These are phyloP conservation scores for Nothophytophthora sp. DNA, from an alignment of 352 stramenopile species.

Conservation along the genomic window DNA sequence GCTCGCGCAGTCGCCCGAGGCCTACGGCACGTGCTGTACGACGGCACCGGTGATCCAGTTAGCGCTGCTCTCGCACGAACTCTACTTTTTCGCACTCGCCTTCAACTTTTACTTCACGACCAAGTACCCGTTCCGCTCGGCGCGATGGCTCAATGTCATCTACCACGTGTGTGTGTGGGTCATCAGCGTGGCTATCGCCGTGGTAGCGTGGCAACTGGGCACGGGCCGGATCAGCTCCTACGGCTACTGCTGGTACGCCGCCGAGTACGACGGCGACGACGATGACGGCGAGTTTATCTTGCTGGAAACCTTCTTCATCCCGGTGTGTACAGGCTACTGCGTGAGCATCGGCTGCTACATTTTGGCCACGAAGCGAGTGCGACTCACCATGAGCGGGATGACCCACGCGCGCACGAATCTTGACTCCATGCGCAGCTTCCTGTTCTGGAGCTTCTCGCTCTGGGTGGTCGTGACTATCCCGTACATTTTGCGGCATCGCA, in stretches of 20 bases:
- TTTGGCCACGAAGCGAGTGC: slow-evolving; percentile 68
- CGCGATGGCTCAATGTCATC: slow-evolving; percentile 61
- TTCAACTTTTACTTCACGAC: slow-evolving; percentile 89
- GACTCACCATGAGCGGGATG: slow-evolving; percentile 44
- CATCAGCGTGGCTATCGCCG: slow-evolving; percentile 46
- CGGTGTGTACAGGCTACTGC: slow-evolving; percentile 53
- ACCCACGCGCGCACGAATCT: slow-evolving; percentile 67
- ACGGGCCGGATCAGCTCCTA: slow-evolving; percentile 65
- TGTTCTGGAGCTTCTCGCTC: slow-evolving; percentile 72
- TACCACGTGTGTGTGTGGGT: slow-evolving; percentile 77
- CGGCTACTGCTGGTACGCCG: slow-evolving; percentile 83
- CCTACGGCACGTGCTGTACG: slow-evolving; percentile 62
- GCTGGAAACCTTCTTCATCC: slow-evolving; percentile 69
- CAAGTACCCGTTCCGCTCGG: slow-evolving; percentile 85
- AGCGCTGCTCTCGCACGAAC: slow-evolving; percentile 72
- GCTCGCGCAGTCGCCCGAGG: slow-evolving; percentile 43
- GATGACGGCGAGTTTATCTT: slow-evolving; percentile 59
- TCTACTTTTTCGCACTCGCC: slow-evolving; percentile 86
- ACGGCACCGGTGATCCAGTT: slow-evolving; percentile 69
- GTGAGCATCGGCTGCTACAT: slow-evolving; percentile 78
- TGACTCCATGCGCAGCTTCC: slow-evolving; percentile 76
- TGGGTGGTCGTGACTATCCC: slow-evolving; percentile 70
- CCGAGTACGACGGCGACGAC: slow-evolving; percentile 20
- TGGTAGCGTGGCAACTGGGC: slow-evolving; percentile 48
- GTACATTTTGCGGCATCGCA: slow-evolving; percentile 64